Evolutionary conservation across 2,329 filamentous ascomycete genomes (phyloP), one percentile per base, ranked within the genome.

Genomic region (Onygenales sp.): DNA sequence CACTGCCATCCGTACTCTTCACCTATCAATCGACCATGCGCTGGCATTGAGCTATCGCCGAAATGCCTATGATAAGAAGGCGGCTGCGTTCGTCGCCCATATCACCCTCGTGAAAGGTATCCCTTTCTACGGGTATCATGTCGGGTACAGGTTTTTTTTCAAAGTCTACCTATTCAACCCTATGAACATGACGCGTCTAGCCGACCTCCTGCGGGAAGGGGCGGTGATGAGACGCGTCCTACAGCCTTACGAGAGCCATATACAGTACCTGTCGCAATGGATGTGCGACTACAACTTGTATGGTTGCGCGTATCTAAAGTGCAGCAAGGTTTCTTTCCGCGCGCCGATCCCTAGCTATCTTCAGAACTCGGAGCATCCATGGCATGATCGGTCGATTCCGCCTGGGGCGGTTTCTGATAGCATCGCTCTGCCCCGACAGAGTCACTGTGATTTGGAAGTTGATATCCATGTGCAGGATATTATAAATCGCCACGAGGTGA

Each of bases 281-380:
- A 97, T 98, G 93, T 87, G 86, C 58, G 94, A 98, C 68, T 98
- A 94, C 75, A 98, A 96, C 65, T 75, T 98, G 59, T 97, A 95
- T 67, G 94, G 94, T 6, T 98, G 93, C 65, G 85, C 83, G 53
- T 94, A 92, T 62, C 83, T 97, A 58, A 81, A 92, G 54, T 86
- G 83, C 49, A 75, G 75, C 8, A 87, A 82, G 57, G 81, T 84
- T 1, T 77, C 73, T 32, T 96, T 95, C 64, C 82, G 93, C 52
- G 76, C 77, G 2, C 90, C 90, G 0, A 75, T 96, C 2, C 91
- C 91, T 0, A 73, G 79, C 7, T 83, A 81, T 61, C 73, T 83
- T n/a, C 77, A 79, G 54, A 76, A 74, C 52, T 72, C 78, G 8
- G 69, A 76, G 33, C 87, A 93, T 67, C 73, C 84, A 37, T 96